phyloP scores from a whole-genome alignment of 2,329 filamentous ascomycete genomes.

The Coniochaeta pulveracea region DNA sequence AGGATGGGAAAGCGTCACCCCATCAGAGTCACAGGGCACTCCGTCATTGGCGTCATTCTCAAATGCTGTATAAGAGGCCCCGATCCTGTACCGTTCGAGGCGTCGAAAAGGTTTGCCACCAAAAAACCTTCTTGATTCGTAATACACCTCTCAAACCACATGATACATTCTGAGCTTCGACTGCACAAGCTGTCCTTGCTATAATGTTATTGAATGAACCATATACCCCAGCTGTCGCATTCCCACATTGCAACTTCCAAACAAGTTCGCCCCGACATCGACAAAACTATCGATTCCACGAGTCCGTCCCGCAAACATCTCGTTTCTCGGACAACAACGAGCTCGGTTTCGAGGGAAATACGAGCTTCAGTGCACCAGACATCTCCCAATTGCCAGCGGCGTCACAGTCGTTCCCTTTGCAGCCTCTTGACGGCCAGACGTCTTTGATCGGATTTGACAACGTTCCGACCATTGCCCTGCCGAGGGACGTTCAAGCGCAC shows the following conservation, averaged over 20 bases:
- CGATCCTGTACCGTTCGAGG: too few species aligned
- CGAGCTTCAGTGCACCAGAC: slow-evolving; percentile 13
- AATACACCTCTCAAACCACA: background rate
- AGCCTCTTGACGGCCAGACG: slow-evolving; percentile 11
- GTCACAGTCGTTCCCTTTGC: slow-evolving; percentile 15
- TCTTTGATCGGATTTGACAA: slow-evolving; percentile 21
- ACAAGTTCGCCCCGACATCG: slow-evolving; percentile 14
- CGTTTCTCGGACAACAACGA: slow-evolving; percentile 8
- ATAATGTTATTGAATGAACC: slow-evolving; percentile 8
- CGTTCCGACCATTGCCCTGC: slow-evolving; percentile 16
- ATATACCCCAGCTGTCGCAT: background rate
- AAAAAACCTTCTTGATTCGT: too few species aligned
- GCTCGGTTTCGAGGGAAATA: slow-evolving; percentile 12
- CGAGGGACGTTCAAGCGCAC: slow-evolving; percentile 9
- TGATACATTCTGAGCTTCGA: background rate
- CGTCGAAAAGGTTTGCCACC: too few species aligned
- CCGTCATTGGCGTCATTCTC: too few species aligned
- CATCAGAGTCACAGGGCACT: too few species aligned
- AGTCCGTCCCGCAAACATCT: slow-evolving; percentile 5
- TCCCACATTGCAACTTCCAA: slow-evolving; percentile 14
- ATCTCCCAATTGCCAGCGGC: slow-evolving; percentile 18
- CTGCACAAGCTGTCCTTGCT: background rate
- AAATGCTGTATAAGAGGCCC: too few species aligned
- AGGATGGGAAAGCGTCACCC: too few species aligned
- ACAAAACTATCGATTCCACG: slow-evolving; percentile 8